Evolutionary conservation across 2,329 filamentous ascomycete species (phyloP), one percentile per base, ranked within the genome.

Genomic region (Talaromyces marneffei): DNA sequence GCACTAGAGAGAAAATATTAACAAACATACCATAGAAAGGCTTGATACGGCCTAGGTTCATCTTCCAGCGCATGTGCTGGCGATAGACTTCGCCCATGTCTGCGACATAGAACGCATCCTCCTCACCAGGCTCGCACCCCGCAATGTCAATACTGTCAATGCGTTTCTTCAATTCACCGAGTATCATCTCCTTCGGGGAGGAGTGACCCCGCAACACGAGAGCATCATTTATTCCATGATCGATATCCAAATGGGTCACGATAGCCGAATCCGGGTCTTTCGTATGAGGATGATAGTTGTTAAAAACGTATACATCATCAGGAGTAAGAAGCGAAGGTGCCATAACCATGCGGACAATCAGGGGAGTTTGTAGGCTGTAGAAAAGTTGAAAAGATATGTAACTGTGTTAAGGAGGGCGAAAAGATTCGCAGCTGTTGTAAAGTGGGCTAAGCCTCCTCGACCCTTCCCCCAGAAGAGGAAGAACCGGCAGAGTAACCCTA

Each of bases 401-500:
- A 40, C 65, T 58, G 35, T 88, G 81, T 92, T 97, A 97, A 77
- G 94, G 94, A 79, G 94, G 94, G 86, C 91, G 89, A 82, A 92
- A 96, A 81, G 88, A 89, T 83, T 91, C 90, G 85, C 91, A 89
- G 87, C 88, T 91, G 85, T 90, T 84, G 84, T 83, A 88, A 85
- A 88, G 87, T 86, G 90, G 90, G 88, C 91, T 89, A 91, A 90
- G 91, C 89, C 91, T 93, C 89, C 89, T 91, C 90, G 92, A 96
- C 91, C 94, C 94, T 95, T 93, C 94, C 94, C 92, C 93, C 79
- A 82, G 83, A 82, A 94, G 93, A 96, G 92, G 93, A 97, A 97
- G 93, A 96, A 92, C 89, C 90, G 87, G 85, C 86, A 86, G 88
- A 88, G 86, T 86, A 87, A 89, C 95, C 90, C 91, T 97, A 99